Conservation (phyloP, 2,329 filamentous ascomycete genomes). For the Colletotrichum orchidophilum region DNA sequence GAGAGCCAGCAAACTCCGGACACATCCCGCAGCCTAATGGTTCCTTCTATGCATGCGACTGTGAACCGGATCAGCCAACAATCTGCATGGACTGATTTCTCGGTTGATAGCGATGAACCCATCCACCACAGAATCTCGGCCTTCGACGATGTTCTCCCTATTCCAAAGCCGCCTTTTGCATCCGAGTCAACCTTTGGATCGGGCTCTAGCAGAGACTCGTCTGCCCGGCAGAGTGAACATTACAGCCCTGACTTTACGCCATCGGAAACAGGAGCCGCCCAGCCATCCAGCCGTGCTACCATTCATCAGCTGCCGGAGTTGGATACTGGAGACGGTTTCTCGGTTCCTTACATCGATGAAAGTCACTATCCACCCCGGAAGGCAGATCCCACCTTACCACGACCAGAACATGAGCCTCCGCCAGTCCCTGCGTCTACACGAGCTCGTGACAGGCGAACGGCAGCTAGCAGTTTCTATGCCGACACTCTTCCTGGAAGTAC, state of each 20-base stretch:
- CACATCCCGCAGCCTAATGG: slow-evolving; percentile 55
- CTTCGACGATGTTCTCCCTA: slow-evolving; percentile 22
- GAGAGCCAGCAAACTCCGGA: slow-evolving; percentile 41
- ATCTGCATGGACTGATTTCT: slow-evolving; percentile 70
- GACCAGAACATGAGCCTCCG: slow-evolving; percentile 62
- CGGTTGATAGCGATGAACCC: slow-evolving; percentile 61
- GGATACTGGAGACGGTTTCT: slow-evolving; percentile 61
- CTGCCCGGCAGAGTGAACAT: slow-evolving; percentile 31
- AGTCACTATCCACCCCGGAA: slow-evolving; percentile 40
- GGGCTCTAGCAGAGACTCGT: slow-evolving; percentile 28
- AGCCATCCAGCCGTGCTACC: slow-evolving; percentile 32
- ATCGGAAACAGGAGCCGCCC: slow-evolving; percentile 36
- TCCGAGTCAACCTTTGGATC: slow-evolving; percentile 16
- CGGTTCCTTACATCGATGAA: slow-evolving; percentile 52
- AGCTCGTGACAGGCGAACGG: slow-evolving; percentile 38
- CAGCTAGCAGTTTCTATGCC: slow-evolving; percentile 52
- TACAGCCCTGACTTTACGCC: slow-evolving; percentile 46
- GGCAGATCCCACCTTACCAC: slow-evolving; percentile 40
- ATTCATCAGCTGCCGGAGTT: slow-evolving; percentile 58
- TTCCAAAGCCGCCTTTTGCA: slow-evolving; percentile 34
- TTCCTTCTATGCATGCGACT: slow-evolving; percentile 55
- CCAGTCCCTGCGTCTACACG: slow-evolving; percentile 53
- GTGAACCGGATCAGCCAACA: slow-evolving; percentile 62
- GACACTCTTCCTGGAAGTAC: slow-evolving; percentile 55
- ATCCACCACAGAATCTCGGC: slow-evolving; percentile 40